A percentile compares a stretch with the other conserved stretches of the same genome.
Evolutionary conservation across 805 yeast genomes (phyloP).

Genomic region (Wickerhamiella sergipiensis): DNA sequence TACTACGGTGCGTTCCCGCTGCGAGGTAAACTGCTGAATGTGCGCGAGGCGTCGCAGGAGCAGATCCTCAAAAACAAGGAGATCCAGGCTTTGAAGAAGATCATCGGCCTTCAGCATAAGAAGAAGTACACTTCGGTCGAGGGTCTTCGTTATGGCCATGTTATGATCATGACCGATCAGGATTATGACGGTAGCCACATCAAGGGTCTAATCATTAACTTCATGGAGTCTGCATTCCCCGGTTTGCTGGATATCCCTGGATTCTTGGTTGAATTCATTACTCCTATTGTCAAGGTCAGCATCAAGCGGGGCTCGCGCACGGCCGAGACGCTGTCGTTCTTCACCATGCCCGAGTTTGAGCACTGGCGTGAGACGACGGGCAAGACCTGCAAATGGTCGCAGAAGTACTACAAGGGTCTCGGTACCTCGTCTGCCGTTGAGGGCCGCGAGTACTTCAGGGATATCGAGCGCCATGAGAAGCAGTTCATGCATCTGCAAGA

Average conservation of each 20-base stretch:
- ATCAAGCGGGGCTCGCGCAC: constrained; percentile 37
- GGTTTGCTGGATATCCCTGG: constrained; percentile 86
- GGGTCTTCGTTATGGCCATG: constrained; percentile 81
- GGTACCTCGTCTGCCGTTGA: constrained; percentile 79
- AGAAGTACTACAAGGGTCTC: constrained; percentile 95
- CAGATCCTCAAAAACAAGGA: constrained; percentile 87
- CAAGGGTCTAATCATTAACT: constrained; percentile 87
- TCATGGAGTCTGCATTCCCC: constrained; percentile 86
- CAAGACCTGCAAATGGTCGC: constrained; percentile 61
- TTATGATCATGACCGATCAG: constrained; percentile 99
- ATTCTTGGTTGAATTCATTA: constrained; percentile 81
- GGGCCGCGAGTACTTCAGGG: constrained; percentile 76
- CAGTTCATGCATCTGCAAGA: constrained; percentile 69
- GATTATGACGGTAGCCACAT: constrained; percentile 99
- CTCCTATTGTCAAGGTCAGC: constrained; percentile 90
- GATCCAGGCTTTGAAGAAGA: constrained; percentile 88
- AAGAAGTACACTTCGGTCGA: constrained; percentile 62
- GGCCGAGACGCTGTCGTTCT: constrained; percentile 51
- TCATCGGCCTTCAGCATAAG: constrained; percentile 89
- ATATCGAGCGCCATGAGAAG: constrained; percentile 75
- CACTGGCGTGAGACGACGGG: constrained; percentile 84
- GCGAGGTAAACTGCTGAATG: constrained; percentile 88
- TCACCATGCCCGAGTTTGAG: constrained; percentile 92
- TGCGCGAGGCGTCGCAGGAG: constrained; percentile 93
- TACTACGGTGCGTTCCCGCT: constrained; percentile 90